Conservation (phyloP, 2,329 filamentous ascomycete species). For the Exophiala oligosperma region DNA sequence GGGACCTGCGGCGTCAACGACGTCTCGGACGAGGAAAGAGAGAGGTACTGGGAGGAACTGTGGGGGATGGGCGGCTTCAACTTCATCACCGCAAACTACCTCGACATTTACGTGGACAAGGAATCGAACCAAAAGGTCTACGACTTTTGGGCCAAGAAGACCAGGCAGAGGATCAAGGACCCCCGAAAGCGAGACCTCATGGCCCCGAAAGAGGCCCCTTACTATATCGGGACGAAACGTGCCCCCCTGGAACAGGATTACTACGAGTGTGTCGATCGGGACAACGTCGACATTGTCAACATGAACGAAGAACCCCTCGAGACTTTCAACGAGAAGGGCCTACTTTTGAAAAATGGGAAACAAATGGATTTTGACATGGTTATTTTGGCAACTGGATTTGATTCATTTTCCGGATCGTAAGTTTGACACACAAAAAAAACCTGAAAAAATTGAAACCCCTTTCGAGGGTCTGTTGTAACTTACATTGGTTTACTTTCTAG, state of each 20-base stretch:
- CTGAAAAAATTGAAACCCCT: too few relatives aligned
- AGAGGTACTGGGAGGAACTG: slow-evolving; percentile 49
- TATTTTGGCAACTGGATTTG: slow-evolving; percentile 48
- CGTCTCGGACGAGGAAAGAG: slow-evolving; percentile 32
- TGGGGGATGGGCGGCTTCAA: slow-evolving; percentile 57
- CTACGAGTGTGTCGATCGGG: slow-evolving; percentile 50
- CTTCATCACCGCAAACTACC: slow-evolving; percentile 54
- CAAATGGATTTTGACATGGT: slow-evolving; percentile 40
- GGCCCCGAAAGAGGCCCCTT: slow-evolving; percentile 53
- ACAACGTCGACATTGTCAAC: slow-evolving; percentile 50
- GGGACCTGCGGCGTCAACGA: slow-evolving; percentile 41
- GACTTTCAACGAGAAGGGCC: slow-evolving; percentile 19
- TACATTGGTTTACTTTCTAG: slow-evolving; percentile 16
- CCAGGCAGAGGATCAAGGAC: slow-evolving; percentile 52
- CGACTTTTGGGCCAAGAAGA: slow-evolving; percentile 57
- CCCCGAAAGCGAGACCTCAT: slow-evolving; percentile 52
- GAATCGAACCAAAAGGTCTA: slow-evolving; percentile 56
- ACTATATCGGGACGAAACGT: slow-evolving; percentile 57
- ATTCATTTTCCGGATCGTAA: slow-evolving; percentile 39
- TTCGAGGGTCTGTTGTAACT: neutral
- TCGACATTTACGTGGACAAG: slow-evolving; percentile 48
- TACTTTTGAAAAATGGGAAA: slow-evolving; percentile 20
- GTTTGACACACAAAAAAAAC: neutral
- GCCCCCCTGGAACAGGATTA: slow-evolving; percentile 51
- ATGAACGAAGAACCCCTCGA: slow-evolving; percentile 39